Evolutionary conservation across 129 eudicot genomes (phyloP), one percentile per base, ranked within the genome.

Genomic region (Deinandra increscens): DNA sequence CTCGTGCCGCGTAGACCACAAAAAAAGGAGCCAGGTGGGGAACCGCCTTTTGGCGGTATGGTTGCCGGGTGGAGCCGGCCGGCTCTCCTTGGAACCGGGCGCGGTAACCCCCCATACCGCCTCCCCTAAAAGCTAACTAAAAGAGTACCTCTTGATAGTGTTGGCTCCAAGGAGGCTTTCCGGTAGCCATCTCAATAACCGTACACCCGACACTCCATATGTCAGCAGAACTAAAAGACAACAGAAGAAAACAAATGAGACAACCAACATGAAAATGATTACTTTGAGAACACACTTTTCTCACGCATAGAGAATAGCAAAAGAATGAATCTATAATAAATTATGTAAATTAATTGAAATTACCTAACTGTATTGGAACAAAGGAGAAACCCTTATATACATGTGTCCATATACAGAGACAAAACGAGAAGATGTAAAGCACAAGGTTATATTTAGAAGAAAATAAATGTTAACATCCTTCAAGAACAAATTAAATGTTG

Each of bases 131-230:
- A 53, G 9, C 31, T 15, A 46, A 70, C 44, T 29, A n/a, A 41
- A 60, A 33, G 15, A 48, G 54, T 43, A 85, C 96, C 91, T 83
- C 96, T 64, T 85, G 89, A 66, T 83, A 85, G 60, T 87, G 89
- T 68, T 88, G 87, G 83, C 89, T 81, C 96, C 96, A 88, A 64
- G 96, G 96, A 77, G 96, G 96, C 86, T 83, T 88, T 75, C 96
- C 96, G 3, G 96, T 85, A 26, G 91, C 89, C 96, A 88, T 88
- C 81, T 88, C 96, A 65, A 88, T 88, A 36, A 85, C 80, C 39
- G 96, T 88, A 62, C 96, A 88, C 63, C 96, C 96, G 42, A 88
- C 96, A 79, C 96, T 88, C 96, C 96, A 88, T 73, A 88, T 88
- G 66, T 88, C 96, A 68, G 96, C 96, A 73, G 96, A 85, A 84